Evolutionary conservation across 1,139 yeast genomes (phyloP).

Genomic region (Wickerhamiella pararugosa): DNA sequence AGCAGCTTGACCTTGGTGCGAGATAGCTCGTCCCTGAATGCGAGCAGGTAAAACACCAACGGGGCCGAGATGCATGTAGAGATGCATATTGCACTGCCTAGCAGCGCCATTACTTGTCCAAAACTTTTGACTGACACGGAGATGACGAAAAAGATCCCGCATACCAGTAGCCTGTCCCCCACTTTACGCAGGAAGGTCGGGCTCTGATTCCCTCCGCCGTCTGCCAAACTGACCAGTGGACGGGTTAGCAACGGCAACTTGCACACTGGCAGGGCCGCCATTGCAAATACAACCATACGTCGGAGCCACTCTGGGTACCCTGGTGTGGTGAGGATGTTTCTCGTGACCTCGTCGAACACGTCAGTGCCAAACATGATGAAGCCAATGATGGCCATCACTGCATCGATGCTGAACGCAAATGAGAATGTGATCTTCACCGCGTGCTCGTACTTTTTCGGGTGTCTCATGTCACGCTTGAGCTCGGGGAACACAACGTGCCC

Average conservation of each 20-base stretch:
- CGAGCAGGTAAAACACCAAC: slow-evolving; percentile 1
- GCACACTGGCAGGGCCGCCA: slow-evolving; percentile 73
- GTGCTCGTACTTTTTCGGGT: slow-evolving; percentile 38
- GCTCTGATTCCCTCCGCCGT: slow-evolving; percentile 29
- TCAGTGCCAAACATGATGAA: slow-evolving; percentile 69
- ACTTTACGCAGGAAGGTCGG: slow-evolving; percentile 17
- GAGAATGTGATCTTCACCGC: slow-evolving; percentile 43
- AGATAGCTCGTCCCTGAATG: slow-evolving; percentile 1
- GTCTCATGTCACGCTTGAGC: slow-evolving; percentile 68
- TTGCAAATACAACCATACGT: slow-evolving; percentile 48
- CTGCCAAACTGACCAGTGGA: slow-evolving; percentile 66
- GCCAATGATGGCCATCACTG: slow-evolving; percentile 65
- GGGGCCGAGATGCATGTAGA: slow-evolving; percentile 21
- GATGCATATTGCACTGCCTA: slow-evolving; percentile 69
- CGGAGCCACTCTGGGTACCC: slow-evolving; percentile 64
- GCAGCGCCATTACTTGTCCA: slow-evolving; percentile 68
- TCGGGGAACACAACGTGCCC: slow-evolving; percentile 83
- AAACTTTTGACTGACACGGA: slow-evolving; percentile 73
- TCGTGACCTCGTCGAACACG: slow-evolving; percentile 73
- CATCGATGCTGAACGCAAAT: slow-evolving; percentile 57
- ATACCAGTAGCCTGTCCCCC: slow-evolving; percentile 30
- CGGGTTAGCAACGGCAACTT: slow-evolving; percentile 79
- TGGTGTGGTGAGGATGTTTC: slow-evolving; percentile 47
- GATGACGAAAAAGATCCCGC: slow-evolving; percentile 37
- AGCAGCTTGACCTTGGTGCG: too few relatives aligned